Evolutionary conservation across 2,329 filamentous ascomycete genomes (phyloP).

Genomic region (Aspergillus hiratsukae): DNA sequence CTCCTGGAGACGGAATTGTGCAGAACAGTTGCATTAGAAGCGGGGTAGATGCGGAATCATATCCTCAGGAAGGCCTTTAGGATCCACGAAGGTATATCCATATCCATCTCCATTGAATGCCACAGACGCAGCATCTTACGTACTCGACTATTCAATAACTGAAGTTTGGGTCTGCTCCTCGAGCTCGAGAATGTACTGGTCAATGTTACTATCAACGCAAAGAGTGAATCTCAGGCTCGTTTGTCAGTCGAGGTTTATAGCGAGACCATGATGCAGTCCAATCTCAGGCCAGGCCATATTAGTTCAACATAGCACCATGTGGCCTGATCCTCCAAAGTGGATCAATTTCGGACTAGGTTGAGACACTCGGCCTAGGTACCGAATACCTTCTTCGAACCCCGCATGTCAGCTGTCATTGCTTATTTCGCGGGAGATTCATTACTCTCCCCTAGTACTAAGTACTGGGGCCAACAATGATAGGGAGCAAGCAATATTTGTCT

Average conservation of each 20-base stretch:
- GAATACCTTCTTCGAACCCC: not conserved
- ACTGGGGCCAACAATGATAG: too few species aligned
- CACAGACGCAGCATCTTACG: too few species aligned
- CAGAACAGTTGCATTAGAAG: not conserved
- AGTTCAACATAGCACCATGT: not conserved
- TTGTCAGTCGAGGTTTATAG: not conserved
- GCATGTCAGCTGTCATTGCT: not conserved
- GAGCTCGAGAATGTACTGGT: not conserved
- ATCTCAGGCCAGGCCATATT: too few species aligned
- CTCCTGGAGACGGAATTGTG: not conserved
- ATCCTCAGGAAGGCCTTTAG: not conserved
- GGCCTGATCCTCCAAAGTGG: not conserved
- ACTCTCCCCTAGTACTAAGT: too few species aligned
- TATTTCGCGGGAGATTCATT: too few species aligned
- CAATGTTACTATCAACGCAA: not conserved
- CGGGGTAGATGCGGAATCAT: not conserved
- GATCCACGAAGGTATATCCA: not conserved
- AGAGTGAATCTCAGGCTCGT: not conserved
- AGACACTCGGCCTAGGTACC: not conserved
- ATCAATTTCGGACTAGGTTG: not conserved
- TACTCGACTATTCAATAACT: too few species aligned
- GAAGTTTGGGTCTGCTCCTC: too few species aligned
- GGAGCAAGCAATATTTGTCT: too few species aligned
- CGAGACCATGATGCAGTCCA: too few species aligned
- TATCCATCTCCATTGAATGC: not conserved